Evolutionary conservation across 495 filamentous ascomycete species (phyloP), one percentile per base, ranked within the genome.

Genomic region (Penicillium nucicola): DNA sequence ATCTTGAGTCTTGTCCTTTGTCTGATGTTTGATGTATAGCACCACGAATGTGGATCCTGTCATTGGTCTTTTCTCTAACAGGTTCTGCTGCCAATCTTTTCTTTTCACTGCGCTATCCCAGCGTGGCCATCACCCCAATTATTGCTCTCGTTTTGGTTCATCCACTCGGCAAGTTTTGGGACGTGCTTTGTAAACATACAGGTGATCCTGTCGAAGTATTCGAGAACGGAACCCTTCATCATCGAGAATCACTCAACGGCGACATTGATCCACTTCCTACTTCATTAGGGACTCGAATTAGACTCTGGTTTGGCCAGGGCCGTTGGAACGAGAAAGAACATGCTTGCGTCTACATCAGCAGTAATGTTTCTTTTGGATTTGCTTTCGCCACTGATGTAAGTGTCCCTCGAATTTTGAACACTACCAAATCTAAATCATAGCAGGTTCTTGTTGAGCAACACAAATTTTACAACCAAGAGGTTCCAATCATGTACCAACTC

Each of bases 311-410:
- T 11, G 85, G 83, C 11, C 89, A 90, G 56, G 88, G 88, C 4
- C 77, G 71, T 28, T 92, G 88, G 88, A 92, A 92, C 61, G 83
- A 88, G 57, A 92, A 92, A 63, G 88, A 92, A 64, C 88, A 92
- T 68, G 85, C 81, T 43, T 92, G 88, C 65, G 86, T 92, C 46
- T 92, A 91, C 57, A 88, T 92, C 56, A 88, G 84, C 73, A 92
- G 89, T 68, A 92, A 92, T 66, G 87, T 92, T 22, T 89, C 88
- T n/a, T 92, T 92, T 60, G 89, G 88, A 0, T 92, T 92, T 70
- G 88, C 88, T 19, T 92, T 92, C 67, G 64, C 64, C 7, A 67
- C 64, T 12, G 58, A 82, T 74, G 80, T 92, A 15, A 42, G 62
- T 52, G 15, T 9, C 23, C 39, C 15, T 5, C 3, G 11, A 11